Evolutionary conservation across 176 grass and related monocot species (phyloP).

Genomic region (Miscanthus lutarioriparius): DNA sequence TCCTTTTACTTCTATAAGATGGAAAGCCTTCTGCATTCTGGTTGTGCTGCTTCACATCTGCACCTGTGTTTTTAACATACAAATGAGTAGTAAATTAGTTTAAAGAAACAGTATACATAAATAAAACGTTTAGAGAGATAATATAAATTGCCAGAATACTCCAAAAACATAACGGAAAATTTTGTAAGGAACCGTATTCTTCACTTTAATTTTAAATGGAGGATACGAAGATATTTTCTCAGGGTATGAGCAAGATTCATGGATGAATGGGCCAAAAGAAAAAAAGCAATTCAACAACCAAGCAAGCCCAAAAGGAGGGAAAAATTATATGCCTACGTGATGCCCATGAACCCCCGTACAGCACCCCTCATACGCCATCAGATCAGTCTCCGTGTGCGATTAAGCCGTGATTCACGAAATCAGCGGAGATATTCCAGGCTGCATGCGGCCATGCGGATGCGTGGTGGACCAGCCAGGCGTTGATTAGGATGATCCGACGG

Average conservation of each 20-base stretch:
- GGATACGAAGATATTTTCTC: constrained; percentile 7
- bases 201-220: constrained; percentile 13
- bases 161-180: background rate
- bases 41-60: constrained; percentile 64
- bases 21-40: constrained; percentile 59
- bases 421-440: too few relatives aligned
- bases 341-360: too few relatives aligned
- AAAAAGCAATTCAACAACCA: constrained; percentile 10
- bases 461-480: too few relatives aligned
- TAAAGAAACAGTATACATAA: background rate
- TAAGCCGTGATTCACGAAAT: too few relatives aligned
- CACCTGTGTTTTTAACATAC: constrained; percentile 22
- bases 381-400: too few relatives aligned
- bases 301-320: constrained; percentile 1
- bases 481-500: too few relatives aligned
- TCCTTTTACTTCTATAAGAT: constrained; percentile 53
- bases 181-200: background rate
- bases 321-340: too few relatives aligned
- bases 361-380: too few relatives aligned
- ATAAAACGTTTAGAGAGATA: background rate
- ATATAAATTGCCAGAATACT: background rate
- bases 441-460: too few relatives aligned
- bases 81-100: constrained; percentile 22
- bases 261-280: constrained; percentile 8
- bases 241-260: background rate